A percentile compares a stretch with the other conserved stretches of the same genome.
phyloP scores from a whole-genome alignment of 1,284 basidiomycete species.

The Inonotus hispidus region DNA sequence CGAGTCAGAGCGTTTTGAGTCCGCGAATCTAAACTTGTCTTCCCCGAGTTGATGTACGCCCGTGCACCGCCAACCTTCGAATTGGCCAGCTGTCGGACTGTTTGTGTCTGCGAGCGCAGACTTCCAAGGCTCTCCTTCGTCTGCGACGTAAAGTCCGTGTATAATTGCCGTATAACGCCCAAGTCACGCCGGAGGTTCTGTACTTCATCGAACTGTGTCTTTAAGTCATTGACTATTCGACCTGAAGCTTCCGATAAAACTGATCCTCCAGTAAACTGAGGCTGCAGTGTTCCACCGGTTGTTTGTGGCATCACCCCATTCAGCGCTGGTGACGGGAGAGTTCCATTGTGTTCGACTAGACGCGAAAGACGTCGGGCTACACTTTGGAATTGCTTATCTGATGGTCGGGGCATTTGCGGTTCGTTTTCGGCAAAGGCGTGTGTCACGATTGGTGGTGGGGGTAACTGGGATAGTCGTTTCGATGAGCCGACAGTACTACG shows the following conservation, averaged over 20 bases:
- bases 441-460: slow-evolving; percentile 39
- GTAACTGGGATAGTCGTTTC: slow-evolving; percentile 44
- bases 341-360: slow-evolving; percentile 43
- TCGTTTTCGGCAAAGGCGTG: slow-evolving; percentile 58
- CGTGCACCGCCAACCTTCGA: slow-evolving; percentile 83
- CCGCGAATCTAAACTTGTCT: slow-evolving; percentile 81
- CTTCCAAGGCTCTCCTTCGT: slow-evolving; percentile 81
- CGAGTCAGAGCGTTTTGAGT: slow-evolving; percentile 89
- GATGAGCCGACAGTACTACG: slow-evolving; percentile 54
- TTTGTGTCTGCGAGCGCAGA: slow-evolving; percentile 78
- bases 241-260: slow-evolving; percentile 64
- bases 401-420: slow-evolving; percentile 54
- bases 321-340: slow-evolving; percentile 26
- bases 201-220: slow-evolving; percentile 91
- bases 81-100: slow-evolving; percentile 81
- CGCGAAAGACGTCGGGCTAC: slow-evolving; percentile 67
- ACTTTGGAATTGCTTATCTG: slow-evolving; percentile 65
- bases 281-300: slow-evolving; percentile 62
- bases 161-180: slow-evolving; percentile 89
- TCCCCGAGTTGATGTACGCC: slow-evolving; percentile 87
- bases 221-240: slow-evolving; percentile 76
- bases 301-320: slow-evolving; percentile 45
- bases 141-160: slow-evolving; percentile 87
- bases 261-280: slow-evolving; percentile 70
- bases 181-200: slow-evolving; percentile 91